Conservation (phyloP, 805 yeast species). For the Ogataea paraovalis region DNA sequence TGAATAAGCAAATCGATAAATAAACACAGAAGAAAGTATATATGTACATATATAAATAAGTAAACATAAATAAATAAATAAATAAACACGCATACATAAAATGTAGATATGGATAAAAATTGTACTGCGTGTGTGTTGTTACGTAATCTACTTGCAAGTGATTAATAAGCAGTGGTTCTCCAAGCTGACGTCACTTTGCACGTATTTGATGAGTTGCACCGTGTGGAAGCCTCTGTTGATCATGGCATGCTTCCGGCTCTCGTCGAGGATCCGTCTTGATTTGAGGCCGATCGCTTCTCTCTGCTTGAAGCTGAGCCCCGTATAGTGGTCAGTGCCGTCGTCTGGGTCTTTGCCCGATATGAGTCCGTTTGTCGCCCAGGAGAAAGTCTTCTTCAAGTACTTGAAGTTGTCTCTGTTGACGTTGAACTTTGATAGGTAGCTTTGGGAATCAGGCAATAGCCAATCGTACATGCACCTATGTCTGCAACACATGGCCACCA, state of each 20-base stretch:
- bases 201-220: constrained; percentile 57
- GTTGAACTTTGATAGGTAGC: constrained; percentile 33
- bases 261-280: constrained; percentile 73
- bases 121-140: too few relatives aligned
- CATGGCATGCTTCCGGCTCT: constrained; percentile 57
- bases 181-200: constrained; percentile 50
- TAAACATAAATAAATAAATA: background rate
- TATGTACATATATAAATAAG: background rate
- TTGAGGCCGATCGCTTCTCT: constrained; percentile 59
- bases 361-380: constrained; percentile 87
- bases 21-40: too few relatives aligned
- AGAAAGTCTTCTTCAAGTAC: constrained; percentile 56
- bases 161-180: constrained; percentile 49
- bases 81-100: background rate
- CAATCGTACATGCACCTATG: constrained; percentile 70
- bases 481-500: constrained; percentile 92
- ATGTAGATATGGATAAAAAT: too few relatives aligned
- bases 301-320: constrained; percentile 42
- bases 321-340: constrained; percentile 41
- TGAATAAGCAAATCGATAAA: too few relatives aligned
- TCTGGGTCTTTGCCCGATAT: constrained; percentile 37
- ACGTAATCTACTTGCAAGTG: background rate
- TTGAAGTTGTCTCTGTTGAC: constrained; percentile 30
- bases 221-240: constrained; percentile 34
- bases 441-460: constrained; percentile 45